Conservation (phyloP, 768 basidiomycete species). For the Gloeophyllum trabeum region DNA sequence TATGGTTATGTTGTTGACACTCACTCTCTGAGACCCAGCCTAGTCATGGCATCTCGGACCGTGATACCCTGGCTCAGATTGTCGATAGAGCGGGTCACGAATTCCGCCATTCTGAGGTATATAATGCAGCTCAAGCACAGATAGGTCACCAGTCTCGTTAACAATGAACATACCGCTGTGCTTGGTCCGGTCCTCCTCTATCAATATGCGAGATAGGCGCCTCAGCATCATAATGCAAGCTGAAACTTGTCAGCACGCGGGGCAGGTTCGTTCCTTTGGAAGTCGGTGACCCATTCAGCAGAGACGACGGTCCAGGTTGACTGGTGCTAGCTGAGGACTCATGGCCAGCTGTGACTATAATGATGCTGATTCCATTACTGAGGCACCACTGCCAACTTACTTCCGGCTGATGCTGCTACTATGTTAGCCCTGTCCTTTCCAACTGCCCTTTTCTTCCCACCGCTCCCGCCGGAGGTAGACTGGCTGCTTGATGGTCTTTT, state of each 20-base stretch:
- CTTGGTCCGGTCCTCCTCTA: constrained; percentile 47
- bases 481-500: not conserved
- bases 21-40: constrained; percentile 39
- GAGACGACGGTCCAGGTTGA: not conserved
- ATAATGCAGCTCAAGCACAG: not conserved
- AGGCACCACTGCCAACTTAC: not conserved
- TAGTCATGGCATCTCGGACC: constrained; percentile 39
- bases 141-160: not conserved
- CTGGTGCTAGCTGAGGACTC: not conserved
- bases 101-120: constrained; percentile 41
- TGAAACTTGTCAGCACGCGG: constrained; percentile 18
- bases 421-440: not conserved
- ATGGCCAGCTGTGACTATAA: not conserved
- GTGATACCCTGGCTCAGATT: constrained; percentile 42
- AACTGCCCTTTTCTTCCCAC: not conserved
- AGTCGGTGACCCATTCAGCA: not conserved
- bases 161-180: constrained; percentile 24
- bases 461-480: not conserved
- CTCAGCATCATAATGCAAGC: constrained; percentile 37
- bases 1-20: constrained; percentile 6
- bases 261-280: not conserved
- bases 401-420: not conserved
- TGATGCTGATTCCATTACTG: not conserved
- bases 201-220: constrained; percentile 39
- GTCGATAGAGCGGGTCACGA: constrained; percentile 49